These are phyloP conservation scores for Xerocomellus intermedius DNA, from an alignment of 768 basidiomycete species.

Conservation along the genomic window DNA sequence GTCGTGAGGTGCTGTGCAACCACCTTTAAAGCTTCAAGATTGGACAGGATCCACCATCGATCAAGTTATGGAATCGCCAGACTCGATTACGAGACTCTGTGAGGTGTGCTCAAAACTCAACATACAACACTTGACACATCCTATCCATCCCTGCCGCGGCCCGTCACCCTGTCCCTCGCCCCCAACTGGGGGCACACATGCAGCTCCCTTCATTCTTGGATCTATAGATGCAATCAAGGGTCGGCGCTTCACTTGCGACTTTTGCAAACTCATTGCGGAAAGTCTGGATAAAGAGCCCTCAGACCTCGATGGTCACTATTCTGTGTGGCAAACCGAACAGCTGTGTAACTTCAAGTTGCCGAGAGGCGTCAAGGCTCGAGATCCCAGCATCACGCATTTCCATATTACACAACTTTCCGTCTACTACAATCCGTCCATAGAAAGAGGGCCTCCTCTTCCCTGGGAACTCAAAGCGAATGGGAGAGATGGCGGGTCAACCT, in stretches of 20 bases:
- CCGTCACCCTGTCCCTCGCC: neutral
- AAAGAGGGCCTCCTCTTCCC: constrained; percentile 3
- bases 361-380: neutral
- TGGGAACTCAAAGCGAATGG: constrained; percentile 5
- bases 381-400: constrained; percentile 11
- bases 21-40: no score
- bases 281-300: constrained; percentile 9
- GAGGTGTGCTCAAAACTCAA: constrained; percentile 4
- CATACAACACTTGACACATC: neutral
- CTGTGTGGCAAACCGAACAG: neutral
- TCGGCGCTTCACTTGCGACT: constrained; percentile 9
- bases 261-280: constrained; percentile 15
- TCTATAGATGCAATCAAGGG: constrained; percentile 12
- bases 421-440: neutral
- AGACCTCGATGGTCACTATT: neutral
- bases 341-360: constrained; percentile 10
- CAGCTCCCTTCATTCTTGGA: neutral
- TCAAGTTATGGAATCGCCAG: neutral
- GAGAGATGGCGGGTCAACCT: neutral
- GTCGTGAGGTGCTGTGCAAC: no score
- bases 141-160: constrained; percentile 2
- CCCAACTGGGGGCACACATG: neutral
- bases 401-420: constrained; percentile 10
- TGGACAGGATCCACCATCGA: neutral
- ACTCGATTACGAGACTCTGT: neutral